Base-by-base conservation (phyloP, 305 asterid species). In the Ilex paraguariensis region DNA sequence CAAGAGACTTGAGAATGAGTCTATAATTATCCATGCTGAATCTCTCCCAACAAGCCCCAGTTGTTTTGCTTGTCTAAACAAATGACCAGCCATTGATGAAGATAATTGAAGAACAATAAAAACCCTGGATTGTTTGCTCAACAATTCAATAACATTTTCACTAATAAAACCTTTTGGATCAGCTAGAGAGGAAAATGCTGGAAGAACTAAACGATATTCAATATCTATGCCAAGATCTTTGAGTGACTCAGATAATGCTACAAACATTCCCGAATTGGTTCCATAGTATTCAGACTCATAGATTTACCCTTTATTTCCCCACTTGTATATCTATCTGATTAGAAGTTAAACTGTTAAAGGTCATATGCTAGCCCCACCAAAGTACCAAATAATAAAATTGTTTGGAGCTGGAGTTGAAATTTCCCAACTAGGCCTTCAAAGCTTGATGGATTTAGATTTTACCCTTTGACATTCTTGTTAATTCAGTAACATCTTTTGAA, bases 1-100 rank as follows among this genome's bases (percentile, higher is more conserved):
- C 57, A 78, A 59, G 61, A 75, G 66, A 66, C 66, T 55, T 17
- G 80, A 57, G 39, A 78, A 33, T 48, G 73, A 44, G 44, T 75
- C 69, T 13, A 61, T 56, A 53, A 78, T 58, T 50, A 78, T 74
- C 83, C 83, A 78, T 4, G 45, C 83, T 11, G 80, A 75, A 21
- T 78, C 83, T 71, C 72, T 69, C 31, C 78, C 80, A 75, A 71
- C 71, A 54, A 78, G 66, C 42, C 75, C 71, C 13, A 56, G 16
- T 45, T 49, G 54, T 56, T 74, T 68, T 33, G 83, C 76, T 50
- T 74, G 75, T 65, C 50, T 67, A 61, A 78, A 75, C 52, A 78
- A 33, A n/a, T 15, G 55, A 36, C 30, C 56, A 3, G 80, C 75
- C 8, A 63, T 16, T n/a, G 75, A 15, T 48, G 69, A n/a, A 46